Base-by-base conservation (phyloP, 805 yeast species). In the Pichia nanzhaoensis region DNA sequence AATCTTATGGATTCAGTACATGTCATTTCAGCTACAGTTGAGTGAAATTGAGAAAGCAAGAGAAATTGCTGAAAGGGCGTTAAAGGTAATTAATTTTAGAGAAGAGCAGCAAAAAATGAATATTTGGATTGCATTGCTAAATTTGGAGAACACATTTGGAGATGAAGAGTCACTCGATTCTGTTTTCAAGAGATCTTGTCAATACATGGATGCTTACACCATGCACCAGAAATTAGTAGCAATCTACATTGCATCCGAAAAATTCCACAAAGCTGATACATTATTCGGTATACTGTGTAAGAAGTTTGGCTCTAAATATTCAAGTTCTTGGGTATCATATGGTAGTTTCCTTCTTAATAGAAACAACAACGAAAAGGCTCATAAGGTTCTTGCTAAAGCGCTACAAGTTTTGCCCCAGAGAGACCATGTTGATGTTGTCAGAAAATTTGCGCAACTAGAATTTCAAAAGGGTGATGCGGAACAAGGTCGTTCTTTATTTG, bases 21-120 rank as follows among this genome's bases (percentile, higher is more conserved):
- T 93, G 96, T 90, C 98, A 4, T 93, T 91, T 83, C 96, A 90
- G 65, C 73, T 93, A 52, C 96, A 90, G 65, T 72, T 91, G 51
- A 85, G 96, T 69, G 99, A 93, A 65, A 70, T 89, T 48, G 97
- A 91, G 33, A 88, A 86, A 66, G 96, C 97, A 9, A 80, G 99
- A 56, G 95, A 87, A 62, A 79, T 93, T 55, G 97, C 87, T 37
- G 85, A 83, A 56, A 78, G 99, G 51, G 99, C 98, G 2, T 74
- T 93, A 60, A 86, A 86, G 68, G 82, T 93, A 5, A 95, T 93
- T 55, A 80, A 78, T 56, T 87, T 81, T 67, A 78, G 96, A 58
- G 96, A 90, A 58, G 98, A 93, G 64, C 82, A 80, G 55, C 98
- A 93, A 64, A 87, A 89, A 65, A 65, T 89, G 66, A 93, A 93